Conservation (phyloP, 805 yeast species). For the Debaryomyces hansenii region DNA sequence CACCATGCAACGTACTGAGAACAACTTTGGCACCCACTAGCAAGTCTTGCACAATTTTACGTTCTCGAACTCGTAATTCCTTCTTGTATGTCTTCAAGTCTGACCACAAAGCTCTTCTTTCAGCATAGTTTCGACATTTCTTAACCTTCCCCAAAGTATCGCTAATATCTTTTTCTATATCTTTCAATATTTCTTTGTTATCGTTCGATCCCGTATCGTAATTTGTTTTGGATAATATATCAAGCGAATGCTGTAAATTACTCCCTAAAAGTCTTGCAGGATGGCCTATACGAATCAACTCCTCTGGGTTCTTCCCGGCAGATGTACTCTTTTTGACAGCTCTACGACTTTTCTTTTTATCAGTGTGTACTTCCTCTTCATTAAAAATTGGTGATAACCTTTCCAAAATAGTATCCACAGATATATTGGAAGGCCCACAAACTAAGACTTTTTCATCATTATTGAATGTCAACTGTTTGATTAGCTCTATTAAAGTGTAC, state of each 20-base stretch:
- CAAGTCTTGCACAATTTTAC: constrained; percentile 57
- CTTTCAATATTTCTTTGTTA: constrained; percentile 52
- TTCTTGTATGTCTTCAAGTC: constrained; percentile 68
- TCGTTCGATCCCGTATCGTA: constrained; percentile 44
- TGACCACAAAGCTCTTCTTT: constrained; percentile 64
- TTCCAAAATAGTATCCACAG: constrained; percentile 89
- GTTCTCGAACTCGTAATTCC: constrained; percentile 69
- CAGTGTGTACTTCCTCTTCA: constrained; percentile 4
- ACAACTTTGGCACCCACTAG: constrained; percentile 66
- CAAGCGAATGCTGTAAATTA: constrained; percentile 72
- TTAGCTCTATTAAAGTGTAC: constrained; percentile 76
- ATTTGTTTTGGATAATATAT: constrained; percentile 59
- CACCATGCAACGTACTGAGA: constrained; percentile 83
- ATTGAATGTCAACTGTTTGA: constrained; percentile 62
- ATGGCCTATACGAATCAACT: constrained; percentile 85
- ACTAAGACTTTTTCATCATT: constrained; percentile 61
- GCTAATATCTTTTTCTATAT: constrained; percentile 70
- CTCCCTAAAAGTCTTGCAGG: constrained; percentile 78
- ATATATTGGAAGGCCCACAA: constrained; percentile 92
- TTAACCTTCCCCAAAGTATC: constrained; percentile 54
- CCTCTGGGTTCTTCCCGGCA: constrained; percentile 15
- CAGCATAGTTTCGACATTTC: constrained; percentile 62
- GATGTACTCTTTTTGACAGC: constrained; percentile 31
- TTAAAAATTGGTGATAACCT: constrained; percentile 47
- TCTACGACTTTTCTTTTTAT: constrained; percentile 23